Evolutionary conservation across 176 grass and related monocot species (phyloP), one percentile per base, ranked within the genome.

Genomic region (Aegilops tauschii): DNA sequence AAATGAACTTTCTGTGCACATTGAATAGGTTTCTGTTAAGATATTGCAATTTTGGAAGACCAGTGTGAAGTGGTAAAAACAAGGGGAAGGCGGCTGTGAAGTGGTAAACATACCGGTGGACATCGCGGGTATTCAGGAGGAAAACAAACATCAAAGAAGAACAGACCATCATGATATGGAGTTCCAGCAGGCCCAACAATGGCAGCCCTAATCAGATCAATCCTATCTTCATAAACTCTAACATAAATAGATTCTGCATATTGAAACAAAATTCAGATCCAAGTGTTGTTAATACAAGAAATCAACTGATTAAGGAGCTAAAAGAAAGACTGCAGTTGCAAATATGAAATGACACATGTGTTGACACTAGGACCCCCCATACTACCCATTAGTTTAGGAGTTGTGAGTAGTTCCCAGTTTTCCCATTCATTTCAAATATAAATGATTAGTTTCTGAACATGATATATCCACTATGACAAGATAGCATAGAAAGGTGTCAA

Each of bases 101-200:
- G 30, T 21, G 27, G 77, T 72, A 47, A 45, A 78, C 88, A 59
- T 89, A 95, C 90, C 25, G 93, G 93, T 63, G 93, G 90, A 37
- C 64, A 65, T 40, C 65, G 66, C 0, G 93, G 93, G 74, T 92
- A 92, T 29, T 67, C 75, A 73, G 86, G 49, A 84, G 93, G 93
- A 89, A 95, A 95, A 56, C 73, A 79, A 44, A 92, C 44, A 80
- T 95, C 93, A 47, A 95, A 95, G 90, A 95, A 95, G 74, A 95
- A 95, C 44, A 95, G 25, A 16, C 93, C 85, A 73, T 95, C 93
- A 85, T 95, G 93, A 79, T 95, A 95, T 67, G 90, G 93, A 95
- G 93, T 95, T 88, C 90, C 93, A 77, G 83, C 86, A 25, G 93
- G 69, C 36, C 93, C 93, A 71, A 87, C 69, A 61, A 95, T 90